Conservation (phyloP, 768 basidiomycete species). For the Asterophora parasitica region DNA sequence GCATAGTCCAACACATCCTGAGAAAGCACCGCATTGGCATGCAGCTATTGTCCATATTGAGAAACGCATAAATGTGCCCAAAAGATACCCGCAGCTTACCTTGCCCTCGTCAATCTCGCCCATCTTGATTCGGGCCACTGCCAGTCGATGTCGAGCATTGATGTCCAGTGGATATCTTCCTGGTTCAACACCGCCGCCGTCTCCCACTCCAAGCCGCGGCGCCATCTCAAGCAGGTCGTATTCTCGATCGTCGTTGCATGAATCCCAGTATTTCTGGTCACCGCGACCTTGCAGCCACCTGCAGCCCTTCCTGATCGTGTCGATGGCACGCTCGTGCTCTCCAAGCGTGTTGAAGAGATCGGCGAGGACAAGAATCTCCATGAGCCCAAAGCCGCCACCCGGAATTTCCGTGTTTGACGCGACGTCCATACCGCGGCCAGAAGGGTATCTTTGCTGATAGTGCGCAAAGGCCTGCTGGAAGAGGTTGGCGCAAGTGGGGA, state of each 20-base stretch:
- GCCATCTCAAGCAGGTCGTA: constrained; percentile 52
- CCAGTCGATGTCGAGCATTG: constrained; percentile 78
- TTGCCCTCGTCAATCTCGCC: constrained; percentile 78
- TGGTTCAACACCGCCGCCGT: constrained; percentile 44
- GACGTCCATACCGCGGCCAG: constrained; percentile 31
- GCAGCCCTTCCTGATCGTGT: constrained; percentile 67
- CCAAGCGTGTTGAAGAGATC: constrained; percentile 76
- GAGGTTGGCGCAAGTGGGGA: constrained; percentile 56
- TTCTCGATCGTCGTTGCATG: constrained; percentile 83
- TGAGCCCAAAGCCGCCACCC: constrained; percentile 53
- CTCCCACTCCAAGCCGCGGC: constrained; percentile 22
- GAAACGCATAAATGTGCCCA: neutral
- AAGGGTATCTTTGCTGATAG: constrained; percentile 48
- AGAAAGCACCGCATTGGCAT: constrained; percentile 65
- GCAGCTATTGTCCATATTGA: constrained; percentile 44
- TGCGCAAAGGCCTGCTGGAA: constrained; percentile 73
- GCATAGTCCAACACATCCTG: constrained; percentile 77
- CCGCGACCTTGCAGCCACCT: constrained; percentile 89
- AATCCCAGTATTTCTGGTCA: constrained; percentile 74
- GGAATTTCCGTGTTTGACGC: constrained; percentile 22
- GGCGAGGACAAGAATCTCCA: constrained; percentile 79
- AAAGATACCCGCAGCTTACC: constrained; percentile 36
- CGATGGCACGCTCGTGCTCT: constrained; percentile 62
- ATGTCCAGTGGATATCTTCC: constrained; percentile 65
- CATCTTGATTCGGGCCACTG: constrained; percentile 75